Conservation (phyloP, 148 eudicot genomes). For the Nyssa sinensis region DNA sequence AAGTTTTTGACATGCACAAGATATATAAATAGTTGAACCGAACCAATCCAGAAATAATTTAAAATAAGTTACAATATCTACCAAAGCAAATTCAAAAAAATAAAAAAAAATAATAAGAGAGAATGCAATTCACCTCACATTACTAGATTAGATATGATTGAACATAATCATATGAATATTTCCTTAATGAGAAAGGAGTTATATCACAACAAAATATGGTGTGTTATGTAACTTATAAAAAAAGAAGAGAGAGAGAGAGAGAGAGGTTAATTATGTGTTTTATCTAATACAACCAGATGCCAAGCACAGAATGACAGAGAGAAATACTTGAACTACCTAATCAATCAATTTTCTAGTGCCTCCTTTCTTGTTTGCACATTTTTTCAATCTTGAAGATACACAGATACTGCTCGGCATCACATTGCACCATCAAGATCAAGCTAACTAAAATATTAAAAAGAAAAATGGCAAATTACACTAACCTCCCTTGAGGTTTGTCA, state of each 20-base stretch:
- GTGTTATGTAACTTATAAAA: too few relatives aligned
- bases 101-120: neutral
- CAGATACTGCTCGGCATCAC: neutral
- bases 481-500: too few relatives aligned
- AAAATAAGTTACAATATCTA: too few relatives aligned
- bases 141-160: neutral
- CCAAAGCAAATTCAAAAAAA: too few relatives aligned
- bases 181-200: too few relatives aligned
- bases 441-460: neutral
- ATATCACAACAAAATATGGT: too few relatives aligned
- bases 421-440: neutral
- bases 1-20: neutral
- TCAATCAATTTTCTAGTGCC: neutral
- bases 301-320: neutral
- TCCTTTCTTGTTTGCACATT: neutral
- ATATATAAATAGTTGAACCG: neutral
- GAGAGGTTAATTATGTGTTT: neutral
- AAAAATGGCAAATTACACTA: neutral
- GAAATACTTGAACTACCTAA: neutral
- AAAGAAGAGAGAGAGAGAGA: neutral
- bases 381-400: neutral
- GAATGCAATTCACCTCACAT: neutral
- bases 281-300: neutral
- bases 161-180: neutral
- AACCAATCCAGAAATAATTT: too few relatives aligned